Evolutionary conservation across 108 stramenopile species (phyloP).

Genomic region (Skeletonema costatum): DNA sequence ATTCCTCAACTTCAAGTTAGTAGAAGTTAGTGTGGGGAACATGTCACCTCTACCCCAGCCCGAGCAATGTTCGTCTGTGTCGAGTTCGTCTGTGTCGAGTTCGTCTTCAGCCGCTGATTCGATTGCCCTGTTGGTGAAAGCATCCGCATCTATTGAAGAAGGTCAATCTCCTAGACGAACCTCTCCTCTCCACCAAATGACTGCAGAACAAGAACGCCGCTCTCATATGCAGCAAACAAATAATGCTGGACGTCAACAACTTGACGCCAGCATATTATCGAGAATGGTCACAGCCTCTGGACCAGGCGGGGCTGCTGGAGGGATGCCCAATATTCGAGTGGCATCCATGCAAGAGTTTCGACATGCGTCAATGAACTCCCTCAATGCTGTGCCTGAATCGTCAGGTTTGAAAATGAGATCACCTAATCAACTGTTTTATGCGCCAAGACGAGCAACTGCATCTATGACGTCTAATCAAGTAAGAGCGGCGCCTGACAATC

Average conservation of each 20-base stretch:
- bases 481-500: slow-evolving; percentile 9
- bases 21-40: not conserved
- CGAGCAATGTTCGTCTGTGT: not conserved
- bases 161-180: not conserved
- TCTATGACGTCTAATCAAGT: not conserved
- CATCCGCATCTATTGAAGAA: not conserved
- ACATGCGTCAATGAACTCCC: slow-evolving; percentile 21
- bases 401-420: not conserved
- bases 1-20: not conserved
- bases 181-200: not conserved
- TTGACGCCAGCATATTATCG: slow-evolving; percentile 28
- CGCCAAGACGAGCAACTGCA: not conserved
- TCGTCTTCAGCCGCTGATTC: not conserved
- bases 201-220: not conserved
- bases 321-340: slow-evolving; percentile 20
- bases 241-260: not conserved
- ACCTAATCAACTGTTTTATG: slow-evolving; percentile 6
- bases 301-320: not conserved
- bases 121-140: not conserved
- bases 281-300: slow-evolving; percentile 35
- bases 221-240: not conserved
- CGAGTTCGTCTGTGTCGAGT: not conserved
- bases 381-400: slow-evolving; percentile 5
- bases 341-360: slow-evolving; percentile 34
- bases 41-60: not conserved